These are phyloP conservation scores for Euphorbia pulcherrima DNA, from an alignment of 345 rosid species.

Conservation along the genomic window DNA sequence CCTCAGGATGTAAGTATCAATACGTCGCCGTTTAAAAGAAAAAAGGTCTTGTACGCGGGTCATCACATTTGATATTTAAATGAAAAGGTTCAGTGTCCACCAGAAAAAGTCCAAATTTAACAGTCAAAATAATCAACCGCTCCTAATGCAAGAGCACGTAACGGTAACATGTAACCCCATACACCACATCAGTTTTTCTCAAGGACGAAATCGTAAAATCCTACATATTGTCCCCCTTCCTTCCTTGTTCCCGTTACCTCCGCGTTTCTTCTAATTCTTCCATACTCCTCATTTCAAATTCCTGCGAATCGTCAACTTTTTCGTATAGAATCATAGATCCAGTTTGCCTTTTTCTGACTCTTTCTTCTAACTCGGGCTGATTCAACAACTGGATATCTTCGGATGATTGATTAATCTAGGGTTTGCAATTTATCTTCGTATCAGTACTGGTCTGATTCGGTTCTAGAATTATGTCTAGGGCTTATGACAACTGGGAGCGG, in stretches of 20 bases:
- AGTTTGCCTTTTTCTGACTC: background rate
- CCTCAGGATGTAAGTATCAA: too few species aligned
- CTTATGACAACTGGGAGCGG: slow-evolving; percentile 69
- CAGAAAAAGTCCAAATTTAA: background rate
- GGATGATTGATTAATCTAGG: slow-evolving; percentile 7
- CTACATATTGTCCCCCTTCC: background rate
- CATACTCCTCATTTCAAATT: background rate
- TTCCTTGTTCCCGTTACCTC: slow-evolving; percentile 10
- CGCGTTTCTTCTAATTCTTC: slow-evolving; percentile 6
- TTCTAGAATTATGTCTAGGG: slow-evolving; percentile 56
- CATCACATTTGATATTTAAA: too few species aligned
- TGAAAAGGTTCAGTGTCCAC: background rate
- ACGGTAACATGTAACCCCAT: background rate
- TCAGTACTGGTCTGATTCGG: slow-evolving; percentile 9
- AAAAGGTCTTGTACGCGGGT: background rate
- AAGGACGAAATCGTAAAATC: background rate
- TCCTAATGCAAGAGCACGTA: background rate
- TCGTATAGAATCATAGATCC: slow-evolving; percentile 5
- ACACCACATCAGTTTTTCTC: background rate
- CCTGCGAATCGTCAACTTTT: background rate
- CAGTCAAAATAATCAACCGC: background rate
- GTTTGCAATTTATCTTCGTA: too few species aligned
- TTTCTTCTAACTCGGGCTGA: slow-evolving; percentile 2
- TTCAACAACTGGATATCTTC: background rate
- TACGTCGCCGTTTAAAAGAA: background rate